phyloP scores from a whole-genome alignment of 441 rosid species.

The Dalechampia spathulata region DNA sequence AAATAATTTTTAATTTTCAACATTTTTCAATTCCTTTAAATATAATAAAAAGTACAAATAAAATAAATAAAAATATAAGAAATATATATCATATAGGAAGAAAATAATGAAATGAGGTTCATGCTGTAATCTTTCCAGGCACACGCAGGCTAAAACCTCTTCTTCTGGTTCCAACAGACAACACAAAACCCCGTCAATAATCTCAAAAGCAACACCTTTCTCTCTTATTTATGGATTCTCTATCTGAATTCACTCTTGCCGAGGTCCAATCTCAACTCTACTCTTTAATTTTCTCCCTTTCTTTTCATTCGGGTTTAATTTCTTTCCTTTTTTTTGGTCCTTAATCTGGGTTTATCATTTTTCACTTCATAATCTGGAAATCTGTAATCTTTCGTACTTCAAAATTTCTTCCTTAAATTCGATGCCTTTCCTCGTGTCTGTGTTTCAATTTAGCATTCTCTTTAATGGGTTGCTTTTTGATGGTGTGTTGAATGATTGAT shows the following conservation, averaged over 20 bases:
- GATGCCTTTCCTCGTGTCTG: neutral
- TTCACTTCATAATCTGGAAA: slow-evolving; percentile 10
- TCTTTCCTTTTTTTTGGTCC: no score
- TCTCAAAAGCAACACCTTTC: neutral
- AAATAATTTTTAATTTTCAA: no score
- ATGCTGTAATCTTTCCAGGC: no score
- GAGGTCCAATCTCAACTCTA: slow-evolving; percentile 30
- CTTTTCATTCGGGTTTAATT: neutral
- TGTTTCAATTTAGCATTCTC: neutral
- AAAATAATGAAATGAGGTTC: no score
- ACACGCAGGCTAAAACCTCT: neutral
- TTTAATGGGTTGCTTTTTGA: neutral
- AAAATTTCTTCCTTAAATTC: slow-evolving; percentile 12
- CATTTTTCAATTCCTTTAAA: no score
- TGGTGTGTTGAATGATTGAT: neutral
- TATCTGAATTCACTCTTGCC: slow-evolving; percentile 49
- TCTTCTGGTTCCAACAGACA: no score
- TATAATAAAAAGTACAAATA: no score
- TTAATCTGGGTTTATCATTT: slow-evolving; percentile 13
- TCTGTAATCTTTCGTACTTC: neutral
- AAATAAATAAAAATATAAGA: no score
- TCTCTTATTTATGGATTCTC: slow-evolving; percentile 27
- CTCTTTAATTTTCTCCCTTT: neutral
- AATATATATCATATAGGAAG: no score
- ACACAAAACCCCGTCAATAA: neutral